phyloP scores from a whole-genome alignment of 768 basidiomycete species.

The Podaxis sp. region DNA sequence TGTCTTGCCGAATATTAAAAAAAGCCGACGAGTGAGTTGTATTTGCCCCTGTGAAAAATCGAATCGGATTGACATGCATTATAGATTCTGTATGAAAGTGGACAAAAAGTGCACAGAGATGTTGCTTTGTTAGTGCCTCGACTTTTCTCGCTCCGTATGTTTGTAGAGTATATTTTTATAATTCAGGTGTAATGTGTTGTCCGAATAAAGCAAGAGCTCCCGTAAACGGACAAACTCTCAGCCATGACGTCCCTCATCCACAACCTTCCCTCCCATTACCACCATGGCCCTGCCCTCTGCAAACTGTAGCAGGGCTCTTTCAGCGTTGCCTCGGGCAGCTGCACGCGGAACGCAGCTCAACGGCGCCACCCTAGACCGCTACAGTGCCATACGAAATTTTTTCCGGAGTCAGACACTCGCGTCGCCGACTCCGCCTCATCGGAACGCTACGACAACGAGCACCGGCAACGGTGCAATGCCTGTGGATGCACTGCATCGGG shows the following conservation, averaged over 20 bases:
- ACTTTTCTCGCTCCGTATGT: not conserved
- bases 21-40: constrained; percentile 1
- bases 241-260: constrained; percentile 9
- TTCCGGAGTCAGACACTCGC: constrained; percentile 41
- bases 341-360: not conserved
- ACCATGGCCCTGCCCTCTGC: constrained; percentile 7
- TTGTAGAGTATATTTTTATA: not conserved
- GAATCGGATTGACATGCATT: not conserved
- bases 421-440: constrained; percentile 16
- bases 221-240: not conserved
- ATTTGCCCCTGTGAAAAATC: not conserved
- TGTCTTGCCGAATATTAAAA: constrained; percentile 7
- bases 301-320: constrained; percentile 3
- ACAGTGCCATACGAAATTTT: constrained; percentile 57
- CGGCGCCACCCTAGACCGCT: constrained; percentile 45
- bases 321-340: not conserved
- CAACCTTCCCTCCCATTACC: not conserved
- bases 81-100: constrained; percentile 2
- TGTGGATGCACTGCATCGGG: not conserved
- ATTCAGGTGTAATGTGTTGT: not conserved
- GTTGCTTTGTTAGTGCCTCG: not conserved
- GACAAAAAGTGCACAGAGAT: not conserved
- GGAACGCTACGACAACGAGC: constrained; percentile 12
- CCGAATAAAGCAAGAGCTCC: not conserved
- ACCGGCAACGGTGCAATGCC: not conserved